These are phyloP conservation scores for Dendryphion nanum DNA, from an alignment of 2,329 filamentous ascomycete genomes.

Conservation along the genomic window DNA sequence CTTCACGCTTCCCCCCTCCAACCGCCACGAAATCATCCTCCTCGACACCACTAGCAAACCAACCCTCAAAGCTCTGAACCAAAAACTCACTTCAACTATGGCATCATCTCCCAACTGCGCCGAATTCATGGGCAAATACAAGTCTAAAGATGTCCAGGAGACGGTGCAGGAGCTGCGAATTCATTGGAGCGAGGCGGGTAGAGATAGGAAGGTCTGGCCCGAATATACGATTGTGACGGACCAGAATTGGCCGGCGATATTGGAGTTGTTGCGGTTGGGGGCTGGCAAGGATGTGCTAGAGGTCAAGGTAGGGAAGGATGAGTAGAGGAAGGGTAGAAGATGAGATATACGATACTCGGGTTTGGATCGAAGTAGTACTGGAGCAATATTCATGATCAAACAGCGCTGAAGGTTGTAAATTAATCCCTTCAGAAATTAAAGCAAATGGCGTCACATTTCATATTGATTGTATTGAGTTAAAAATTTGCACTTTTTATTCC, in stretches of 20 bases:
- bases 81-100: slow-evolving; percentile 25
- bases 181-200: slow-evolving; percentile 27
- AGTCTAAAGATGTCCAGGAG: slow-evolving; percentile 17
- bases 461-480: no score
- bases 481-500: no score
- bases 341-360: no score
- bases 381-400: no score
- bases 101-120: slow-evolving; percentile 26
- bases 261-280: slow-evolving; percentile 27
- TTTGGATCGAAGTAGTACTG: no score
- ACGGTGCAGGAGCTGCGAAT: slow-evolving; percentile 29
- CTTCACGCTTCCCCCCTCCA: slow-evolving; percentile 33
- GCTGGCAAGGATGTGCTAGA: slow-evolving; percentile 30
- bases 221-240: slow-evolving; percentile 35
- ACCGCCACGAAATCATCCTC: slow-evolving; percentile 33
- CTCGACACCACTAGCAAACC: slow-evolving; percentile 19
- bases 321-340: slow-evolving; percentile 24
- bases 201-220: slow-evolving; percentile 33
- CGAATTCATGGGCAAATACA: slow-evolving; percentile 36
- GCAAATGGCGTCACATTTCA: no score
- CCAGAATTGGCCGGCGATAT: slow-evolving; percentile 25
- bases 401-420: no score
- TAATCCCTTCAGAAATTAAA: no score
- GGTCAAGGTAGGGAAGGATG: slow-evolving; percentile 28
- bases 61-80: slow-evolving; percentile 31